Evolutionary conservation across 2,329 filamentous ascomycete species (phyloP).

Genomic region (Raffaelea albimanens): DNA sequence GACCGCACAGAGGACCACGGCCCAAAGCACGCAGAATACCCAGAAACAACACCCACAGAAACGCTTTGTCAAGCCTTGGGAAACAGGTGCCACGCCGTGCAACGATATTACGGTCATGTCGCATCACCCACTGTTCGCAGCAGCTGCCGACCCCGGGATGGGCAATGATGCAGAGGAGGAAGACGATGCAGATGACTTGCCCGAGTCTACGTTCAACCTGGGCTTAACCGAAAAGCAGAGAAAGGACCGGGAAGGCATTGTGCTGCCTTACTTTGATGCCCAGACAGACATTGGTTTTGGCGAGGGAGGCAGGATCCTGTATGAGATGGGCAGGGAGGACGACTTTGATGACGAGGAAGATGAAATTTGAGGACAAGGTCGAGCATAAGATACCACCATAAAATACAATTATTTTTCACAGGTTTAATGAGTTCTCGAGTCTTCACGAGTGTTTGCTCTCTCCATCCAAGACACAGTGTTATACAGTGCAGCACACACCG

Average conservation of each 20-base stretch:
- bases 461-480: neutral
- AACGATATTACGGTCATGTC: slow-evolving; percentile 51
- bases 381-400: no score
- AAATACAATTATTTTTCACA: neutral
- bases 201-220: slow-evolving; percentile 74
- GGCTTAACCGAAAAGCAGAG: slow-evolving; percentile 86
- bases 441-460: neutral
- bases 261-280: slow-evolving; percentile 93
- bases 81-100: slow-evolving; percentile 5
- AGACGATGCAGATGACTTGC: slow-evolving; percentile 37
- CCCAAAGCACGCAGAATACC: slow-evolving; percentile 9
- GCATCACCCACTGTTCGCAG: slow-evolving; percentile 64
- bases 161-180: slow-evolving; percentile 22
- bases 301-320: slow-evolving; percentile 86
- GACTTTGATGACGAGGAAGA: slow-evolving; percentile 67
- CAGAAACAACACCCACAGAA: neutral
- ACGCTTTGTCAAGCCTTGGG: slow-evolving; percentile 5
- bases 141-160: slow-evolving; percentile 27
- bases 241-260: slow-evolving; percentile 75
- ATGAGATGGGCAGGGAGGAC: slow-evolving; percentile 94
- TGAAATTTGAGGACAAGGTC: slow-evolving; percentile 51
- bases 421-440: neutral
- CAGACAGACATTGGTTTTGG: slow-evolving; percentile 71
- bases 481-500: no score
- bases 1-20: neutral